Evolutionary conservation across 176 grass and related monocot species (phyloP).

Genomic region (Triticum monococcum): DNA sequence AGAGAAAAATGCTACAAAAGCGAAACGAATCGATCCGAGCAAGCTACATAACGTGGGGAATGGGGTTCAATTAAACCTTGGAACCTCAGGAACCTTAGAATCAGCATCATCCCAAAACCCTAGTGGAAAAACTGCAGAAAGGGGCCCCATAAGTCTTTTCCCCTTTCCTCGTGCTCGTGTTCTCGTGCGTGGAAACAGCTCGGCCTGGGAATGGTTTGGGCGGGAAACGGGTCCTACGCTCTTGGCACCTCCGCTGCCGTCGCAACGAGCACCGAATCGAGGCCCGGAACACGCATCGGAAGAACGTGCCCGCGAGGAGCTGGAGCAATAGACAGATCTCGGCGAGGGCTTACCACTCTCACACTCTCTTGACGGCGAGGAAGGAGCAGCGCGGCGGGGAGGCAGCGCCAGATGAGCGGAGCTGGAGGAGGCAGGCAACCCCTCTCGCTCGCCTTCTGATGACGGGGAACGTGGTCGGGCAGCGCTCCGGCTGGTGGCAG

Average conservation of each 20-base stretch:
- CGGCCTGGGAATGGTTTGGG: background rate
- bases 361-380: background rate
- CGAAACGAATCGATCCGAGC: background rate
- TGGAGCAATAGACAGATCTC: background rate
- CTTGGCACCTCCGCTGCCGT: background rate
- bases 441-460: too few species aligned
- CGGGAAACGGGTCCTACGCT: background rate
- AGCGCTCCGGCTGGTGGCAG: background rate
- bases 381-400: background rate
- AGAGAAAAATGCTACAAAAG: background rate
- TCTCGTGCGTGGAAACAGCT: background rate
- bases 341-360: background rate
- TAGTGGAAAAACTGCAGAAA: background rate
- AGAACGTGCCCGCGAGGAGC: background rate
- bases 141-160: background rate
- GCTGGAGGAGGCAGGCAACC: too few species aligned
- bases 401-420: too few species aligned
- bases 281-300: background rate
- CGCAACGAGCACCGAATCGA: background rate
- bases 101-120: background rate
- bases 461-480: background rate
- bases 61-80: background rate
- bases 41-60: background rate
- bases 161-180: background rate
- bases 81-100: background rate